Evolutionary conservation across 139 green algal genomes (phyloP), one percentile per base, ranked within the genome.

Genomic region (Ostreobium quekettii): DNA sequence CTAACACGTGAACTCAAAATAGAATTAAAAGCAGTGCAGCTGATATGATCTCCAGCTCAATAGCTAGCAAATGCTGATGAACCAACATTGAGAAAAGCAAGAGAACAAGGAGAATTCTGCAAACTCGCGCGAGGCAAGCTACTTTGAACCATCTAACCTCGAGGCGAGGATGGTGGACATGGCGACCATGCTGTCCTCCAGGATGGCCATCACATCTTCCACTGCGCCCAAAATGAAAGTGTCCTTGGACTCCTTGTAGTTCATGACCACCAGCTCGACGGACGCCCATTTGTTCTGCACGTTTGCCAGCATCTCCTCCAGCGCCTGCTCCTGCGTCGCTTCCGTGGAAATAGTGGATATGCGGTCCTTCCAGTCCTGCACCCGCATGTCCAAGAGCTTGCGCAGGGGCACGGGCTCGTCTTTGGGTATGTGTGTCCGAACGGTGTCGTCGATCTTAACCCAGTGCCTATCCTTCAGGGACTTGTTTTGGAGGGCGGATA

Each of bases 231-330:
- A 74, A 48, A 93, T 90, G 74, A 86, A 92, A 48, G 84, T 75
- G 68, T 95, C 89, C 79, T 93, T 93, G 57, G 68, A 71, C 62
- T 95, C 89, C 77, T 95, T 95, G 86, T 92, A 95, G 1, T 80
- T 67, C 0, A 85, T 69, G 19, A 90, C 72, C 1, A 56, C 69
- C 60, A 95, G 86, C 74, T 92, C 87, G n/a, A 92, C 76, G 49
- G 81, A 74, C 26, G 58, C 64, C 89, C 87, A 93, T 71, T 89
- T 91, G 64, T 39, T 67, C 28, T 67, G 58, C 60, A 95, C 81
- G 70, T 89, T 88, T 26, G 73, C 69, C 56, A 95, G 80, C 71
- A 91, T 67, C 73, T 83, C 82, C 80, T 93, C 84, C 48, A 95
- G 80, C 22, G 83, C 77, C 30, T 76, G 59, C 74, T 95, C 89